Evolutionary conservation across 805 yeast species (phyloP).

Genomic region (Yarrowia osloensis): DNA sequence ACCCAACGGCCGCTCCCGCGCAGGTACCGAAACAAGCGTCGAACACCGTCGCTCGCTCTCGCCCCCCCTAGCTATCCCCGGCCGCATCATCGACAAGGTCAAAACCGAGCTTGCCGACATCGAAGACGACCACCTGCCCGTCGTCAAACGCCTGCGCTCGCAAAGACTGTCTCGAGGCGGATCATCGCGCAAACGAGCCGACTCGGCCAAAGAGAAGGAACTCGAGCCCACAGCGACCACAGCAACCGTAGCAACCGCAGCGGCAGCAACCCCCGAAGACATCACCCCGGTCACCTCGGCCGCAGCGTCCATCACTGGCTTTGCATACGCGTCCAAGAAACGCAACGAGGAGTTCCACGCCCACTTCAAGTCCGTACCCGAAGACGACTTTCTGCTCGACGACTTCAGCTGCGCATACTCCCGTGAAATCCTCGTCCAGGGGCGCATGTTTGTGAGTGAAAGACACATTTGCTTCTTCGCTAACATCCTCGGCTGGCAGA

Average conservation of each 20-base stretch:
- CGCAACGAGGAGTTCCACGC: conserved; percentile 78
- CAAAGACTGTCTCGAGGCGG: background rate
- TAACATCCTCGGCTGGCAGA: conserved; percentile 86
- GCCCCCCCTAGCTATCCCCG: conserved; percentile 9
- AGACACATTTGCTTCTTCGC: conserved; percentile 82
- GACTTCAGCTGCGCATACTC: conserved; percentile 90
- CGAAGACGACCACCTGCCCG: conserved; percentile 20
- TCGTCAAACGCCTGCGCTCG: conserved; percentile 13
- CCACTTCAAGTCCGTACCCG: conserved; percentile 66
- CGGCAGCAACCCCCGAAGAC: background rate
- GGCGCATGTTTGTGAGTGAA: conserved; percentile 79
- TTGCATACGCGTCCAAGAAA: conserved; percentile 38
- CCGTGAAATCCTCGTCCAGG: conserved; percentile 83
- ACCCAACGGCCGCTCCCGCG: conserved; percentile 10
- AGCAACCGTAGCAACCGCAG: background rate
- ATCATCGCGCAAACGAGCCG: conserved; percentile 1
- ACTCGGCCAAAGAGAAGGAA: background rate
- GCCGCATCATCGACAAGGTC: conserved; percentile 24
- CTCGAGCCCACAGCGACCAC: conserved; percentile 2
- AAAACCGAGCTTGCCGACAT: background rate
- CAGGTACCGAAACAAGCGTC: background rate
- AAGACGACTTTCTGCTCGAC: conserved; percentile 72
- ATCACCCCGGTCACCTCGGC: conserved; percentile 8
- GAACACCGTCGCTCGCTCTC: conserved; percentile 12
- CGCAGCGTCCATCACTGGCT: conserved; percentile 26